Conservation (phyloP, 257 asterid genomes). For the Scutellaria galericulata region DNA sequence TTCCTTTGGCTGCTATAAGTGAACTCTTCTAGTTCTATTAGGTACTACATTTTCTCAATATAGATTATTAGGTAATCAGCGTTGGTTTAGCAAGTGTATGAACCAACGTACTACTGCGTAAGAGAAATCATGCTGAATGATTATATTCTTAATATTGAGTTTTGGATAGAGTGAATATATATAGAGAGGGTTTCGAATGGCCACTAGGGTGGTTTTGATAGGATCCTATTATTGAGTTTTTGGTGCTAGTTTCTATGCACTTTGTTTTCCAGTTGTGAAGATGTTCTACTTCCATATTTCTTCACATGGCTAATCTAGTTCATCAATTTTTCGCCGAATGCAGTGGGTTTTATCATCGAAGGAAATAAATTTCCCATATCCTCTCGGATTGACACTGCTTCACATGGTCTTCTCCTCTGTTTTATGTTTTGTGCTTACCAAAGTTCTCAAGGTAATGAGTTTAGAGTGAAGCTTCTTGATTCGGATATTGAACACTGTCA, state of each 20-base stretch:
- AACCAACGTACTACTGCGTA: not conserved
- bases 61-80: not conserved
- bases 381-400: conserved; percentile 94
- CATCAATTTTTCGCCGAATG: conserved; percentile 39
- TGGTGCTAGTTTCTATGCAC: not conserved
- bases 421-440: conserved; percentile 80
- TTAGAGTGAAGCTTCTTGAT: conserved; percentile 14
- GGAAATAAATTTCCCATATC: conserved; percentile 94
- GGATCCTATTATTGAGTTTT: not conserved
- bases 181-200: not conserved
- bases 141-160: conserved; percentile 1
- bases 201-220: conserved; percentile 7
- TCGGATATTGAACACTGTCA: conserved; percentile 13
- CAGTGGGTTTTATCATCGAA: conserved; percentile 98
- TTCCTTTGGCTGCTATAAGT: conserved; percentile 17
- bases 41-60: not conserved
- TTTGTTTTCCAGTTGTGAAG: not conserved
- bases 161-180: too few species aligned
- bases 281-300: not conserved
- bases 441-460: conserved; percentile 78
- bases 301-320: conserved; percentile 37
- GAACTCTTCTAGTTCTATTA: conserved; percentile 2
- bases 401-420: conserved; percentile 97
- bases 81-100: conserved; percentile 2
- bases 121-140: not conserved